Base-by-base conservation (phyloP, 257 asterid species). In the Solanum medicagineum region DNA sequence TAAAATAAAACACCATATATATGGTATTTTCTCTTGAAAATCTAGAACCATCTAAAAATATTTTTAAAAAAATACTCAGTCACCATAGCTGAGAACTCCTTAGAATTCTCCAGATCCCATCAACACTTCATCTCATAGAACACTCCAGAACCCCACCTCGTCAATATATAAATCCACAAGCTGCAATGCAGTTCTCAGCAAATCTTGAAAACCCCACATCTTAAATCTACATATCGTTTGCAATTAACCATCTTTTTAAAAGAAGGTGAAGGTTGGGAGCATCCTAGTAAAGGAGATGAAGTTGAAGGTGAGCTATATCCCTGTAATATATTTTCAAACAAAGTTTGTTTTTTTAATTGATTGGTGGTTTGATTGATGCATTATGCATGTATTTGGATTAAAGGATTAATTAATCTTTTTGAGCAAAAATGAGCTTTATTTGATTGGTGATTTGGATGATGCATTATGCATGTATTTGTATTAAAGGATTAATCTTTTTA, bases 221-320 rank as follows among this genome's bases (percentile, higher is more conserved):
- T n/a, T 44, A 19, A 44, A 0, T 71, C 16, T 71, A 9, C 80
- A 71, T 44, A 10, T 71, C 32, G 11, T 36, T 73, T 10, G 53
- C 47, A 40, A 6, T 17, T 36, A 9, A 9, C 79, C 13, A 44
- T 42, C 55, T 20, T 73, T 73, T 44, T 91, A 29, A 83, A 83
- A 47, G 91, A 87, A 84, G 93, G 92, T 56, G 90, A 90, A 83
- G 91, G 91, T 40, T 88, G 89, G 92, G 92, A 88, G 55, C 86
- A 71, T 79, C 92, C 93, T 63, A 85, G 75, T 45, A 70, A 86
- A 55, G 90, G 88, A 47, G 92, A 91, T 83, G 92, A 91, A 85
- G 92, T 89, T 59, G 89, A 91, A 91, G 92, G 93, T 89, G 84
- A 54, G 80, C 2, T 17, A 0, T 36, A 8, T 69, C 51, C 26